phyloP scores from a whole-genome alignment of 495 filamentous ascomycete species.

The Xylaria grammica region DNA sequence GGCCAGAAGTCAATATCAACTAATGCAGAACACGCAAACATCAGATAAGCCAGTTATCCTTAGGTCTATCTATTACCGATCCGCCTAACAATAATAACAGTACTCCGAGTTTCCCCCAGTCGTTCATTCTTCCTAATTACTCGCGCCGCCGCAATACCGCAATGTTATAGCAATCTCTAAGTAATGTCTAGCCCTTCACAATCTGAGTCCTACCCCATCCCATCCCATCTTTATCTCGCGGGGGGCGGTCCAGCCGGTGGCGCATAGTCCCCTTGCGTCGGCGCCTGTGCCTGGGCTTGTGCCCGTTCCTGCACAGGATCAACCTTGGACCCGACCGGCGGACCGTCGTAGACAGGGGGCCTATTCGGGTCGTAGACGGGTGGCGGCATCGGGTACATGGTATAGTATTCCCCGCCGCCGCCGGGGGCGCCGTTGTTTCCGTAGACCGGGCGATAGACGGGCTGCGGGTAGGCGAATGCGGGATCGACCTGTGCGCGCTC shows the following conservation, averaged over 20 bases:
- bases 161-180: background rate
- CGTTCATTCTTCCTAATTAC: background rate
- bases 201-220: background rate
- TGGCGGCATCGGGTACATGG: slow-evolving; percentile 65
- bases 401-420: slow-evolving; percentile 44
- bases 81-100: background rate
- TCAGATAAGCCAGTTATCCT: background rate
- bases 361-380: slow-evolving; percentile 55
- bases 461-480: slow-evolving; percentile 49
- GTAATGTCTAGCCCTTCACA: too few species aligned
- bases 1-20: too few species aligned
- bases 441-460: slow-evolving; percentile 35
- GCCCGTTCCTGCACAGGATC: slow-evolving; percentile 56
- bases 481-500: slow-evolving; percentile 62
- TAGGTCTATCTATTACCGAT: background rate
- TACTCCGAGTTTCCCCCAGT: too few species aligned
- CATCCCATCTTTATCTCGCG: background rate
- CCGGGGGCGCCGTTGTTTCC: slow-evolving; percentile 1
- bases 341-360: slow-evolving; percentile 61
- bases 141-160: background rate
- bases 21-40: too few species aligned
- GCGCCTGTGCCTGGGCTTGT: slow-evolving; percentile 27
- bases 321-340: slow-evolving; percentile 61
- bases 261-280: slow-evolving; percentile 42
- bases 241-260: slow-evolving; percentile 55